A percentile compares a stretch with the other conserved stretches of the same genome.
phyloP scores from a whole-genome alignment of 2,329 filamentous ascomycete species.

The Pseudocercospora macadamiae region DNA sequence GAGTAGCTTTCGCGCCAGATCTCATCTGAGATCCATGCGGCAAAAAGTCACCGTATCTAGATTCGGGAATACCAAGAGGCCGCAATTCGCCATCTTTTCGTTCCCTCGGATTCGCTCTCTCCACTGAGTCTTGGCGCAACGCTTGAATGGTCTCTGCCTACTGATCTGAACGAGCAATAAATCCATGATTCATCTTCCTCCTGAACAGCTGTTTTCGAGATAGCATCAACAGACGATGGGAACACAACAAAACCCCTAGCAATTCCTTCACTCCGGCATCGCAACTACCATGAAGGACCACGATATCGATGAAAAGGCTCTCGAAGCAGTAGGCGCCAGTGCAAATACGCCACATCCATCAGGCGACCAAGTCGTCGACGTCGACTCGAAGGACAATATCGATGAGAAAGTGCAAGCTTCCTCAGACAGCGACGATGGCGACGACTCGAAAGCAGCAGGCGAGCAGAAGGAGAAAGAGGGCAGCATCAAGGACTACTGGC shows the following conservation, averaged over 20 bases:
- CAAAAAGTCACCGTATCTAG: not conserved
- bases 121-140: not conserved
- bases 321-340: constrained; percentile 9
- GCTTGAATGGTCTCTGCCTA: constrained; percentile 1
- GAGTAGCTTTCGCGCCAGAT: too few species aligned
- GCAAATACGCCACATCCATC: constrained; percentile 10
- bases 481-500: constrained; percentile 28
- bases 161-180: not conserved
- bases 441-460: not conserved
- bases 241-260: not conserved
- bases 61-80: not conserved
- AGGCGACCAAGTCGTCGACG: constrained; percentile 4
- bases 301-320: constrained; percentile 17
- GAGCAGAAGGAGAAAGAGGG: constrained; percentile 23
- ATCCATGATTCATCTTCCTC: not conserved
- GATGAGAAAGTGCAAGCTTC: constrained; percentile 9
- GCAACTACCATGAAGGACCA: constrained; percentile 3
- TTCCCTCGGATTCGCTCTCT: constrained; percentile 1
- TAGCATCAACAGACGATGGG: not conserved
- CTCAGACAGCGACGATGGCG: constrained; percentile 11
- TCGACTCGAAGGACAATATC: constrained; percentile 8
- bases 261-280: not conserved
- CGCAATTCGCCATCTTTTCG: not conserved
- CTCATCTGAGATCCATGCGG: too few species aligned
- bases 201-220: not conserved